Evolutionary conservation across 192 early-diverging fungal genomes (phyloP).

Genomic region (Coemansia asiatica): DNA sequence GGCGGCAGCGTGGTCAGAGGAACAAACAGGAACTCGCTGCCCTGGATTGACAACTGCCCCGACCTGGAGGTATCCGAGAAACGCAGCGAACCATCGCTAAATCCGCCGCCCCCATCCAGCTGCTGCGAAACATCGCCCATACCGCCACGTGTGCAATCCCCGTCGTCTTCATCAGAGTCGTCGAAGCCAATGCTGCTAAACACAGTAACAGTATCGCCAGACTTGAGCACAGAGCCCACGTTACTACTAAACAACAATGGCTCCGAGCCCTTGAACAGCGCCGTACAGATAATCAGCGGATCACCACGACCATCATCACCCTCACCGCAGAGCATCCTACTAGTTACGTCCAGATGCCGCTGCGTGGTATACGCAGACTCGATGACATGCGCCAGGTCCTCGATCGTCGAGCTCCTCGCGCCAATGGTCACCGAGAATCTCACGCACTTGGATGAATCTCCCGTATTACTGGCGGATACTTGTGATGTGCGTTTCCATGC

Average conservation of each 20-base stretch:
- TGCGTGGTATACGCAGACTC: constrained; percentile 18
- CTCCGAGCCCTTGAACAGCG: constrained; percentile 39
- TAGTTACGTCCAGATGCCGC: neutral
- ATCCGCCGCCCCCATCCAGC: neutral
- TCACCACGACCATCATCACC: neutral
- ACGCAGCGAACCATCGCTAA: neutral
- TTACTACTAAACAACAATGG: constrained; percentile 57
- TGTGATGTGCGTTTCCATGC: neutral
- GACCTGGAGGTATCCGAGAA: neutral
- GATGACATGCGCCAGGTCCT: constrained; percentile 31
- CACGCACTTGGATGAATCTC: neutral
- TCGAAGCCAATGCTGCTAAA: constrained; percentile 39
- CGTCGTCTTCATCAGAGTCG: constrained; percentile 23
- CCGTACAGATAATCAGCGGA: constrained; percentile 40
- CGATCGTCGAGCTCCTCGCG: constrained; percentile 13
- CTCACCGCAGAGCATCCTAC: neutral
- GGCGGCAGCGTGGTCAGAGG: constrained; percentile 11
- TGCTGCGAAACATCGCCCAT: neutral
- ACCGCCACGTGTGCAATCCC: constrained; percentile 31
- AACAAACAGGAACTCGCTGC: constrained; percentile 12
- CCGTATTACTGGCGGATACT: neutral
- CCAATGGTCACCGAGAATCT: constrained; percentile 9
- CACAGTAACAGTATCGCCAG: constrained; percentile 57
- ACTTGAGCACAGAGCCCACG: constrained; percentile 57
- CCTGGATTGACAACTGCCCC: neutral